Conservation (phyloP, 192 early-diverging fungal species). For the Helicostylum pulchrum region DNA sequence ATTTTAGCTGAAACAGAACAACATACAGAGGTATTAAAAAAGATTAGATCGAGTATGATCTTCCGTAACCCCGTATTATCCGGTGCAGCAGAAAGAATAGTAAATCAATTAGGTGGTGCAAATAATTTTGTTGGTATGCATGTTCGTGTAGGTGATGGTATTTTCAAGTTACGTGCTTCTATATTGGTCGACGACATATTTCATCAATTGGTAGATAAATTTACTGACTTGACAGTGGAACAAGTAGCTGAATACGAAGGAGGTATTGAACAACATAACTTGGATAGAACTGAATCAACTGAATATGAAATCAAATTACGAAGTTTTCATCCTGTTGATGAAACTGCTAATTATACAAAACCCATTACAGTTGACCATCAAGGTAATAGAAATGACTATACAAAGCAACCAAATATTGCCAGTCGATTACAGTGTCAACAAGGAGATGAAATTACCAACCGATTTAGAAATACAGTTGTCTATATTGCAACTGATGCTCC, state of each 20-base stretch:
- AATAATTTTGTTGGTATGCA: slow-evolving; percentile 49
- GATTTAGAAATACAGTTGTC: slow-evolving; percentile 38
- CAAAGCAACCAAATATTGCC: not conserved
- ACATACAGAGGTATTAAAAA: slow-evolving; percentile 31
- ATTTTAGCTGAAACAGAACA: slow-evolving; percentile 43
- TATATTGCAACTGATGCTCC: slow-evolving; percentile 55
- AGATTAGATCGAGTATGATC: slow-evolving; percentile 45
- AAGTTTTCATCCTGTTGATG: slow-evolving; percentile 7
- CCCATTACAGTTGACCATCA: slow-evolving; percentile 30
- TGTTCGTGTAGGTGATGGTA: slow-evolving; percentile 48
- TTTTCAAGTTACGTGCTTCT: slow-evolving; percentile 42
- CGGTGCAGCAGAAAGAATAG: slow-evolving; percentile 41
- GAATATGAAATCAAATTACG: slow-evolving; percentile 38
- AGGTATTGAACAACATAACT: slow-evolving; percentile 23
- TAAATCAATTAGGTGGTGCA: slow-evolving; percentile 46
- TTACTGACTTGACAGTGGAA: slow-evolving; percentile 37
- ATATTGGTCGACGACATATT: slow-evolving; percentile 50
- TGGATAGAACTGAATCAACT: slow-evolving; percentile 34
- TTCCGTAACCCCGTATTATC: slow-evolving; percentile 44
- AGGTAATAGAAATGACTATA: not conserved
- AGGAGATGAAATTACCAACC: slow-evolving; percentile 2
- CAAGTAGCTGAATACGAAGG: slow-evolving; percentile 28
- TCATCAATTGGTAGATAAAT: slow-evolving; percentile 37
- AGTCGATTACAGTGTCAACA: slow-evolving; percentile 1
- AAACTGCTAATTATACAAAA: not conserved